A percentile compares a stretch with the other conserved stretches of the same genome.
Conservation (phyloP, 2,329 filamentous ascomycete species). For the Monosporascus sp. region DNA sequence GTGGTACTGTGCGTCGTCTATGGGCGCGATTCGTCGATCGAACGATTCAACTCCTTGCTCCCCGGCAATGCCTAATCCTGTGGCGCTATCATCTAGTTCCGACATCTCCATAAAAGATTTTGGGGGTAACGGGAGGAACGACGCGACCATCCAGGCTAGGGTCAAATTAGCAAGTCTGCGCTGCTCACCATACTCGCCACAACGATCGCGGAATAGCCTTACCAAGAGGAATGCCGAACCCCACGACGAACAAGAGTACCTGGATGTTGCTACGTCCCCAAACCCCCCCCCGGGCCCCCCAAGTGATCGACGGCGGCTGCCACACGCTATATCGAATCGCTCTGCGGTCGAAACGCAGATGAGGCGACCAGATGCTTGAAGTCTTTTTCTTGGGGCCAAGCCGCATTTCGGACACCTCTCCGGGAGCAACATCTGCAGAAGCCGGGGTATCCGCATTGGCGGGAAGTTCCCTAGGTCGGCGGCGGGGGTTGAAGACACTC, state of each 20-base stretch:
- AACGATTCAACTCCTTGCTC: slow-evolving; percentile 20
- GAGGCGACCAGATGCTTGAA: slow-evolving; percentile 68
- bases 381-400: slow-evolving; percentile 40
- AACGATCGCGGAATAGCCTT: slow-evolving; percentile 25
- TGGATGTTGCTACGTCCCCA: slow-evolving; percentile 68
- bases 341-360: slow-evolving; percentile 60
- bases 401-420: slow-evolving; percentile 23
- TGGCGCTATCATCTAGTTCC: slow-evolving; percentile 38
- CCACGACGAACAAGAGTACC: slow-evolving; percentile 67
- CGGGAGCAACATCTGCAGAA: slow-evolving; percentile 39
- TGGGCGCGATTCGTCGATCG: slow-evolving; percentile 27
- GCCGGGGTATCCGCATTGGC: slow-evolving; percentile 26
- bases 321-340: slow-evolving; percentile 58
- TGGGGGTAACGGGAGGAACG: slow-evolving; percentile 65
- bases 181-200: not conserved
- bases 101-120: slow-evolving; percentile 48
- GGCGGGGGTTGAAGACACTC: slow-evolving; percentile 25
- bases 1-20: slow-evolving; percentile 42
- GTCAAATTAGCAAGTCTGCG: slow-evolving; percentile 9
- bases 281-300: slow-evolving; percentile 53
- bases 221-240: slow-evolving; percentile 74
- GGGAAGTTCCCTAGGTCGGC: slow-evolving; percentile 23
- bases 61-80: slow-evolving; percentile 33
- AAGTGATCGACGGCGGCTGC: slow-evolving; percentile 67
- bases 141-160: slow-evolving; percentile 73